Conservation (phyloP, 192 early-diverging fungal species). For the Coemansia sp. region DNA sequence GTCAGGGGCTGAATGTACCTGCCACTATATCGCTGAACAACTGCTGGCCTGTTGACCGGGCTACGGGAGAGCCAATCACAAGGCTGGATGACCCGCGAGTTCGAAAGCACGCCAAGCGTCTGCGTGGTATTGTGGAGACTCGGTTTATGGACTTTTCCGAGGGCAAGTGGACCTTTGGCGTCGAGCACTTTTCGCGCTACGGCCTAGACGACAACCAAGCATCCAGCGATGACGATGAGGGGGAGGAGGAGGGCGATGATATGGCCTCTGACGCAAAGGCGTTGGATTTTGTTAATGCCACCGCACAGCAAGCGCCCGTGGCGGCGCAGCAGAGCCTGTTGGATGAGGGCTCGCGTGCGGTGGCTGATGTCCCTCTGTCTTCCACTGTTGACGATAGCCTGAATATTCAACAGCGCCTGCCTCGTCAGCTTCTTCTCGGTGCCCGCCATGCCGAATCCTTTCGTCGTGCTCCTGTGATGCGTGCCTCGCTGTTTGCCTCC, state of each 20-base stretch:
- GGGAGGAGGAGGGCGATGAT: conserved; percentile 25
- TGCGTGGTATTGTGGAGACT: conserved; percentile 72
- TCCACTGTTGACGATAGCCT: neutral
- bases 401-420: conserved; percentile 2
- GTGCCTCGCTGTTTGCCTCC: conserved; percentile 45
- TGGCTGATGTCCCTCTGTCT: conserved; percentile 19
- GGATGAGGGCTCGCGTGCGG: conserved; percentile 45
- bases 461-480: conserved; percentile 41
- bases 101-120: conserved; percentile 64
- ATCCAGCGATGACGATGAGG: conserved; percentile 55
- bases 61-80: conserved; percentile 62
- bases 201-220: conserved; percentile 71
- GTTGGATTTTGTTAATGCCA: conserved; percentile 50
- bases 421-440: conserved; percentile 25
- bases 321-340: conserved; percentile 21
- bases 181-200: conserved; percentile 83
- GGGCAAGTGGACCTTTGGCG: conserved; percentile 90
- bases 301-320: conserved; percentile 23
- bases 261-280: neutral
- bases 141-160: conserved; percentile 74
- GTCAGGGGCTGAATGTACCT: conserved; percentile 84
- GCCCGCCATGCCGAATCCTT: conserved; percentile 28
- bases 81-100: conserved; percentile 69
- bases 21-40: conserved; percentile 72
- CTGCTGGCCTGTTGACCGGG: conserved; percentile 86